Base-by-base conservation (phyloP, 805 yeast genomes). In the Torulaspora delbrueckii region DNA sequence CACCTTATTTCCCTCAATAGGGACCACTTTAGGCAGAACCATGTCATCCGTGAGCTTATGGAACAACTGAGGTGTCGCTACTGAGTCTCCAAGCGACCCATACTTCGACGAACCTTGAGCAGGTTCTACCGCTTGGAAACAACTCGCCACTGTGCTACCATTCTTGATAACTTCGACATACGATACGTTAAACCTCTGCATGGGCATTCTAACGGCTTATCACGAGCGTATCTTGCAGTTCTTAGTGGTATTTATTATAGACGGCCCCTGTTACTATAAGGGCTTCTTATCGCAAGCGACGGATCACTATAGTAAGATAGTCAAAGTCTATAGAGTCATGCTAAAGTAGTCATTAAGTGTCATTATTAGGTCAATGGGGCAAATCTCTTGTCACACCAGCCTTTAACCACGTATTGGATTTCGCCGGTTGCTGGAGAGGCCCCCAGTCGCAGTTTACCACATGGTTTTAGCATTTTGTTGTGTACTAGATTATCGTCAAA, bases 241-340 rank as follows among this genome's bases (percentile, higher is more conserved):
- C 28, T 24, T 24, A 26, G 38, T 33, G 7, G 28, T 27, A 12
- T 8, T 32, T 28, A 30, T 36, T 35, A 30, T 35, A 16, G 8
- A 38, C 5, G 26, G 81, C 65, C 19, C 75, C 57, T 23, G 63
- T 60, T 13, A 67, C 64, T 52, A 74, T 77, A 41, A 66, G 71
- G 16, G 14, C 25, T 23, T 22, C 27, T 12, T 35, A 31, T 28
- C 41, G 41, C 37, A 35, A 23, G 41, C 43, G 37, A 40, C 43
- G 43, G 37, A n/a, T 13, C 13, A 7, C 14, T 6, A 13, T 25
- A 32, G 18, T 24, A 40, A 12, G 23, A 8, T 23, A 16, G 19
- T 23, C n/a, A 32, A 32, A 23, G 23, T 24, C 35, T 39, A 32
- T 39, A 39, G 19, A 32, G 28, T 28, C 18, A 37, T 25, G 24